Evolutionary conservation across 805 yeast species (phyloP).

Genomic region (Yarrowia porcina): DNA sequence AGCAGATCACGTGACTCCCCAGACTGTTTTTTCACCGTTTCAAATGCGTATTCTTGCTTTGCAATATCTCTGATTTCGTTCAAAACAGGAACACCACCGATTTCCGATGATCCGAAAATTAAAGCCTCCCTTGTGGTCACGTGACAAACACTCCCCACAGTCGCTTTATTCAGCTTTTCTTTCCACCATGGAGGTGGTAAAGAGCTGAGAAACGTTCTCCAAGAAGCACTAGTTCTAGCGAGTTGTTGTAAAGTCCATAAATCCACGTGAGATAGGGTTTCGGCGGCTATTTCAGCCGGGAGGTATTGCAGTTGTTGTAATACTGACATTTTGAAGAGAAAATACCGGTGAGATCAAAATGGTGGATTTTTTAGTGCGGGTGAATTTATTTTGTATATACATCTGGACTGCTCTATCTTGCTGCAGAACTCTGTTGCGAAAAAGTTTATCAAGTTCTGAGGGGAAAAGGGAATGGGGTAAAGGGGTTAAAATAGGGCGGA

Average conservation of each 20-base stretch:
- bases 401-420: background rate
- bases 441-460: background rate
- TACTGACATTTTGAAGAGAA: background rate
- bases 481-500: background rate
- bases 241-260: background rate
- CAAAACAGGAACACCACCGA: background rate
- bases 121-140: background rate
- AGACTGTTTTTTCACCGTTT: background rate
- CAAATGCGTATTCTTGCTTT: background rate
- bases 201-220: background rate
- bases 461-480: background rate
- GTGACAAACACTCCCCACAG: background rate
- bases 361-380: background rate
- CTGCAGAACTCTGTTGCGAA: background rate
- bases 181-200: background rate
- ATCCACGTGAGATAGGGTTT: background rate
- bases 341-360: too few species aligned
- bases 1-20: background rate
- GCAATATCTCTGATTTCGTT: background rate
- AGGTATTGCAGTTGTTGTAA: background rate
- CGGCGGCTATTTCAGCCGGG: background rate
- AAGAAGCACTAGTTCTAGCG: background rate
- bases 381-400: background rate
- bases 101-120: background rate
- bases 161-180: background rate